These are phyloP conservation scores for Vanrija humicola DNA, from an alignment of 1,284 basidiomycete genomes.

Conservation along the genomic window DNA sequence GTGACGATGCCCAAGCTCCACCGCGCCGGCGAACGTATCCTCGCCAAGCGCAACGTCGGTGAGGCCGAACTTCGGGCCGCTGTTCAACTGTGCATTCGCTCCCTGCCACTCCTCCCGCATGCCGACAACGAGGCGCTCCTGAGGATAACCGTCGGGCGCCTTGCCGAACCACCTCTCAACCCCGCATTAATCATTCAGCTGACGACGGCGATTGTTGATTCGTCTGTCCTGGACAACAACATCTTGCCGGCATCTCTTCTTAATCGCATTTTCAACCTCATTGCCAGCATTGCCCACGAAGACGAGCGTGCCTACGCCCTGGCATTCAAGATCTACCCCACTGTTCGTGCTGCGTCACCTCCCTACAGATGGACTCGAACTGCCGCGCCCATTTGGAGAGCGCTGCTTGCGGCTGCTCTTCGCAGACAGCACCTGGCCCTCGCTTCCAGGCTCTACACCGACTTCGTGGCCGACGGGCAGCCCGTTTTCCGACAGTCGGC, in stretches of 20 bases:
- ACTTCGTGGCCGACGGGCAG: conserved; percentile 31
- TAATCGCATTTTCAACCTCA: conserved; percentile 10
- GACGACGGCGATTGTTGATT: conserved; percentile 3
- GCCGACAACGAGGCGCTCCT: conserved; percentile 3
- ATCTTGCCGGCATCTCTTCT: not conserved
- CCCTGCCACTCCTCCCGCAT: not conserved
- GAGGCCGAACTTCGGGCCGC: conserved; percentile 7
- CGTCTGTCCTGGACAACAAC: conserved; percentile 2
- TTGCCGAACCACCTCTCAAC: not conserved
- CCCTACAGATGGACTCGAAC: not conserved
- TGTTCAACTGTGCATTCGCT: conserved; percentile 9
- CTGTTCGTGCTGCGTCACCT: not conserved
- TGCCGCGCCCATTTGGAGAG: conserved; percentile 13
- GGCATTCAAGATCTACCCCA: conserved; percentile 19
- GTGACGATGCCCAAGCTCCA: conserved; percentile 1
- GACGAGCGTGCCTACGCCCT: conserved; percentile 16
- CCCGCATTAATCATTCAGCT: conserved; percentile 10
- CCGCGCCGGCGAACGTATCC: not conserved
- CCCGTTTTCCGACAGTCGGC: conserved; percentile 12
- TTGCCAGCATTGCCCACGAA: conserved; percentile 4
- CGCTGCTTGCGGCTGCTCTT: conserved; percentile 18
- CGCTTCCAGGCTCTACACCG: conserved; percentile 39
- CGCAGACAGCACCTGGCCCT: conserved; percentile 25
- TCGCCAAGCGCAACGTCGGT: not conserved
- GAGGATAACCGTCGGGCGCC: not conserved